A percentile compares a stretch with the other conserved stretches of the same genome.
Conservation (phyloP, 495 filamentous ascomycete genomes). For the Aspergillus mulundensis region DNA sequence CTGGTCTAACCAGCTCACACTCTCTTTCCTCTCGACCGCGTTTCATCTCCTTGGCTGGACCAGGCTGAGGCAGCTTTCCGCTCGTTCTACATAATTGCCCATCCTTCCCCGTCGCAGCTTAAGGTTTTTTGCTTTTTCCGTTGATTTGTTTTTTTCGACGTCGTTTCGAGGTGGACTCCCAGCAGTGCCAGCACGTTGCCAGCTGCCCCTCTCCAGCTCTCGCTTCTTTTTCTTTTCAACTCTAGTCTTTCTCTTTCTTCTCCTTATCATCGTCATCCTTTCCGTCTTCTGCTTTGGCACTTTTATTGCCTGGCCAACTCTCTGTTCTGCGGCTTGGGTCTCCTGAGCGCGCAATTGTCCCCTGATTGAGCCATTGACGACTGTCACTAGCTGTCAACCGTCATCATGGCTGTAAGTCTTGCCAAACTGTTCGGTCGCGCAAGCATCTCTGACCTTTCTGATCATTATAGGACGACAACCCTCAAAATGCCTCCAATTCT, state of each 20-base stretch:
- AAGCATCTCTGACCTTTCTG: constrained; percentile 6
- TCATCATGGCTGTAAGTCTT: constrained; percentile 30
- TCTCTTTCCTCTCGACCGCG: neutral
- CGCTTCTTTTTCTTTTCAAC: neutral
- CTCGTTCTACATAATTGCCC: neutral
- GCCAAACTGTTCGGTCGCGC: neutral
- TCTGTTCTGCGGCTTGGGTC: neutral
- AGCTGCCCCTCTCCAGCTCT: neutral
- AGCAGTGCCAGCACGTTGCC: neutral
- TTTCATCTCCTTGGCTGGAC: neutral
- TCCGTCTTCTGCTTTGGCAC: neutral
- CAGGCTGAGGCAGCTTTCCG: neutral
- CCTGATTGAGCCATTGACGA: neutral
- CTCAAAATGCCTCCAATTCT: constrained; percentile 35
- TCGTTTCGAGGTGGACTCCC: neutral
- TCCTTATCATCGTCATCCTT: neutral
- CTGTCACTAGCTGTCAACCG: neutral
- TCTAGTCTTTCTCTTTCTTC: neutral
- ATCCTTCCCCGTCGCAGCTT: neutral
- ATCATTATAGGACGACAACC: constrained; percentile 19
- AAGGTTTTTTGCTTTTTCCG: neutral
- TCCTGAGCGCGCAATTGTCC: neutral
- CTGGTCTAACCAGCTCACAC: neutral
- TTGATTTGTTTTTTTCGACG: constrained; percentile 2
- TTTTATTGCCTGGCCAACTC: neutral